Conservation (phyloP, 2,329 filamentous ascomycete species). For the Exserohilum rostratum region DNA sequence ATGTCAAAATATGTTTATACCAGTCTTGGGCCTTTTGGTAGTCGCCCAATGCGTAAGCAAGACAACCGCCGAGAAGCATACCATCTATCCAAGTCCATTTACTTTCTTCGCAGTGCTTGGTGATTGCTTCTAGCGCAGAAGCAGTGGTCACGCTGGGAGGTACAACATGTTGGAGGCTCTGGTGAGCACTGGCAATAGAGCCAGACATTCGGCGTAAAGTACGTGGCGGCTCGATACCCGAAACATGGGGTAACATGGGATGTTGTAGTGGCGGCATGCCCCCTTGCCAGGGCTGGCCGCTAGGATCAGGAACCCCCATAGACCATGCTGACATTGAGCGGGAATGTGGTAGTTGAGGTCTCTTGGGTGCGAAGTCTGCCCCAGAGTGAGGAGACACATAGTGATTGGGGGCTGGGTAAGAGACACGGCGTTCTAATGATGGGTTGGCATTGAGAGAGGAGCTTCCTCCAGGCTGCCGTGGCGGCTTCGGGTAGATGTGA, state of each 20-base stretch:
- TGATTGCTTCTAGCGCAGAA: slow-evolving; percentile 47
- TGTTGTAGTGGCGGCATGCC: slow-evolving; percentile 26
- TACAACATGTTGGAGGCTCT: slow-evolving; percentile 33
- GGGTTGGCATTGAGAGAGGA: slow-evolving; percentile 36
- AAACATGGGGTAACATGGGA: slow-evolving; percentile 24
- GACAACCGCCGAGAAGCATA: slow-evolving; percentile 86
- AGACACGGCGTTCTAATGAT: slow-evolving; percentile 44
- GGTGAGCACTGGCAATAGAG: slow-evolving; percentile 37
- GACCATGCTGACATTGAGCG: slow-evolving; percentile 43
- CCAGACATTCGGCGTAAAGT: slow-evolving; percentile 45
- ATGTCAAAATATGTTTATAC: slow-evolving; percentile 71
- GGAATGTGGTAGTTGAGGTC: slow-evolving; percentile 31
- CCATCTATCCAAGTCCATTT: slow-evolving; percentile 79
- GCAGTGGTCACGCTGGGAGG: slow-evolving; percentile 46
- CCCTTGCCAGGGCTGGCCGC: slow-evolving; percentile 37
- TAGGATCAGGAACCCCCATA: slow-evolving; percentile 19
- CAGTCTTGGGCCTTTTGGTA: slow-evolving; percentile 78
- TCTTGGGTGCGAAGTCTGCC: slow-evolving; percentile 26
- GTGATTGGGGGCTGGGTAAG: slow-evolving; percentile 33
- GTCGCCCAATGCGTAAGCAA: slow-evolving; percentile 87
- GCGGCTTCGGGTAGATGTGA: slow-evolving; percentile 67
- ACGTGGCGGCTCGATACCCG: slow-evolving; percentile 36
- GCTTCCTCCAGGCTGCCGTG: slow-evolving; percentile 61
- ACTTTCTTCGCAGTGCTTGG: slow-evolving; percentile 49
- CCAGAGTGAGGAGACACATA: slow-evolving; percentile 26